Evolutionary conservation across 495 filamentous ascomycete genomes (phyloP), one percentile per base, ranked within the genome.

Genomic region (Daldinia loculata): DNA sequence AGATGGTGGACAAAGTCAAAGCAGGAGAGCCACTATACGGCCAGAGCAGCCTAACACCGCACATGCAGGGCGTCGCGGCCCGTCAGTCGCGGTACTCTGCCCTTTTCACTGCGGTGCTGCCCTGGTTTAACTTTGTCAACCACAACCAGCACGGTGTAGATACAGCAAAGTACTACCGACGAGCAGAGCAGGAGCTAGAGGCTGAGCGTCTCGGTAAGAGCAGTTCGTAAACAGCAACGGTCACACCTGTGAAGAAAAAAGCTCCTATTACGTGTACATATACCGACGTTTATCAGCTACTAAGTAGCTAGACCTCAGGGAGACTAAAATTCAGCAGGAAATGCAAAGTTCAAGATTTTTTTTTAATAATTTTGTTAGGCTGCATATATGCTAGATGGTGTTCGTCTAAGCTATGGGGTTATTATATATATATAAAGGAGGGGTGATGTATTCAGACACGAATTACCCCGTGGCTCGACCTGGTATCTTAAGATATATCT

Each of bases 91-190:
- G 95, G 77, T 98, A 97, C 84, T 88, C 92, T 30, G 89, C 90
- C 30, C 83, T 95, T 17, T 96, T 93, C 75, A 81, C 91, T 51
- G 90, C 93, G 74, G 87, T 95, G 45, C 75, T 99, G 32, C 95
- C 95, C 19, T 97, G 93, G 95, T 92, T 96, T 84, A 99, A 99
- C 84, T 88, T 98, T 80, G 95, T 97, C 67, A 98, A 99, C 79
- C 95, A 99, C 82, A 90, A 89, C 73, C 93, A 97, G 86, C 95
- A 99, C 79, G 95, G 95, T 70, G 91, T 99, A 61, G 96, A 99
- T 80, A 99, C 95, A 29, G 92, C 93, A 63, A 99, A 99, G 83
- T 99, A 99, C 83, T 99, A 97, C 81, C 89, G 89, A 78, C 92
- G 95, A 79, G 95, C 95, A n/a, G 95, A 99, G 82, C 85, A 89